Evolutionary conservation across 2,329 filamentous ascomycete species (phyloP).

Genomic region (Exserohilum rostratum): DNA sequence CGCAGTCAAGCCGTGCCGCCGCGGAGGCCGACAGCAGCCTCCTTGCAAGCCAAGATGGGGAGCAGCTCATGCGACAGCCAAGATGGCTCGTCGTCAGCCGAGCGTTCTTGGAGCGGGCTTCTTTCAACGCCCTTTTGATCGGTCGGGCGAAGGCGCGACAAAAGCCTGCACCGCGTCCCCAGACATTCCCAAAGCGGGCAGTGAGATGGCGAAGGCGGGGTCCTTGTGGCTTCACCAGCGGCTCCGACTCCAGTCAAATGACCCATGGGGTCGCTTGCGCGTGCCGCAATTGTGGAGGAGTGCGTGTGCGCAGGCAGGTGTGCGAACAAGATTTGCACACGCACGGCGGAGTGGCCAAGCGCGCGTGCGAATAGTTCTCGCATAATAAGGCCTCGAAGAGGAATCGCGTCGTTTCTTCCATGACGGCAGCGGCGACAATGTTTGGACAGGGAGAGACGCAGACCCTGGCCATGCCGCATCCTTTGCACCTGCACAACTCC

Average conservation of each 20-base stretch:
- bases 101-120: conserved; percentile 39
- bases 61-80: conserved; percentile 13
- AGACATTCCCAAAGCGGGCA: background rate
- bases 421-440: conserved; percentile 10
- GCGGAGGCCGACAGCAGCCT: conserved; percentile 6
- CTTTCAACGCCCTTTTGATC: conserved; percentile 36
- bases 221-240: conserved; percentile 1
- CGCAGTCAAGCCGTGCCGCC: conserved; percentile 26
- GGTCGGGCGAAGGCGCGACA: background rate
- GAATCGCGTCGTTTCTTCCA: background rate
- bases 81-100: conserved; percentile 32
- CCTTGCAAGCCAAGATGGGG: conserved; percentile 28
- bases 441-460: conserved; percentile 5
- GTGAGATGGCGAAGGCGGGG: background rate
- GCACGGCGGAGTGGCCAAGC: conserved; percentile 3
- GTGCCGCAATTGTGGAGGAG: background rate
- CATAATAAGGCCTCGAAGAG: background rate
- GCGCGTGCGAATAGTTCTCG: background rate
- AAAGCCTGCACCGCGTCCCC: background rate
- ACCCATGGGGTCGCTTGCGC: conserved; percentile 1
- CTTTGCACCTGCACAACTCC: conserved; percentile 8
- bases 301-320: no score
- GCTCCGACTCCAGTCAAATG: background rate
- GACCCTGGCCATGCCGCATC: conserved; percentile 6
- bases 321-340: conserved; percentile 1